phyloP scores from a whole-genome alignment of 2,329 filamentous ascomycete genomes.

The Didymella exigua region DNA sequence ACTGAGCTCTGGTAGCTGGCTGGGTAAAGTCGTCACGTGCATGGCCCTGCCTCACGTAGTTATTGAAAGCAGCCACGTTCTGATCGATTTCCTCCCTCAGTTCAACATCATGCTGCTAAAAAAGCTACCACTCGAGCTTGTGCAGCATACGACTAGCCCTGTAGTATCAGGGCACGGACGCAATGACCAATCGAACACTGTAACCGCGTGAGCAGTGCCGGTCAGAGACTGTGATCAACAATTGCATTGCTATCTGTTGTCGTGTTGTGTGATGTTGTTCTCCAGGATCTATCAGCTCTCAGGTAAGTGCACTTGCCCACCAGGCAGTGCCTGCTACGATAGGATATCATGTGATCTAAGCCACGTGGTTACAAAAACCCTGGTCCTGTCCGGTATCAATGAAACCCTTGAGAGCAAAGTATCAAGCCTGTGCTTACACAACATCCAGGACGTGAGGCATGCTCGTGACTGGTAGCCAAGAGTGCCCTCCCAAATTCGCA shows the following conservation, averaged over 20 bases:
- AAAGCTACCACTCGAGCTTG: constrained; percentile 5
- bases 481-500: neutral
- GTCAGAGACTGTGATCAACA: no score
- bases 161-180: neutral
- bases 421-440: neutral
- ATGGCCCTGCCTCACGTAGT: neutral
- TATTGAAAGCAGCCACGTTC: no score
- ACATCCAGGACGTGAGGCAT: neutral
- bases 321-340: no score
- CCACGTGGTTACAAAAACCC: no score
- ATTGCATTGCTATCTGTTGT: no score
- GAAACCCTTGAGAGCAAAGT: neutral
- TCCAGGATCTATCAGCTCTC: no score
- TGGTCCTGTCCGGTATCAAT: neutral
- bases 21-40: neutral
- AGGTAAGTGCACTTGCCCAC: no score
- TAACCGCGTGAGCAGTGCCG: no score
- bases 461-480: neutral
- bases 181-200: neutral
- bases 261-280: no score
- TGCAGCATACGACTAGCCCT: neutral
- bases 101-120: neutral
- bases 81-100: neutral
- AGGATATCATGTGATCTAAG: no score
- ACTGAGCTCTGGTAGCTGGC: neutral